Conservation (phyloP, 495 filamentous ascomycete genomes). For the Patellaria atrata region DNA sequence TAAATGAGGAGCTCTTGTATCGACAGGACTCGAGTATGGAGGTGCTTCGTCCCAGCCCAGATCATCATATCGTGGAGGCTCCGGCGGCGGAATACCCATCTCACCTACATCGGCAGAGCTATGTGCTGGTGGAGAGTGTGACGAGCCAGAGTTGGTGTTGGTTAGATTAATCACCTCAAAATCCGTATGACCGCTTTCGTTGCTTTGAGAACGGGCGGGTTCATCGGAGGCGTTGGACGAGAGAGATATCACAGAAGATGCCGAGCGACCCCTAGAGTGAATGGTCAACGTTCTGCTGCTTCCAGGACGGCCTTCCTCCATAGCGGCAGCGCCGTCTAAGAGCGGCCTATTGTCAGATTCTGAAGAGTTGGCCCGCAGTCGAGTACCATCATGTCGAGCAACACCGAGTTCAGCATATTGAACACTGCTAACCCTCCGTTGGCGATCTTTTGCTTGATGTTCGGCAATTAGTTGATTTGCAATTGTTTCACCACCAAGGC, state of each 20-base stretch:
- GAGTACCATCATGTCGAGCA: slow-evolving; percentile 75
- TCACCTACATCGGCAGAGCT: slow-evolving; percentile 11
- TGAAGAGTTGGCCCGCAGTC: slow-evolving; percentile 64
- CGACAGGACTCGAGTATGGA: slow-evolving; percentile 16
- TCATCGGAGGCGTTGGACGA: slow-evolving; percentile 13
- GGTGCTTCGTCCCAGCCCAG: slow-evolving; percentile 12
- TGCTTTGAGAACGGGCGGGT: slow-evolving; percentile 12
- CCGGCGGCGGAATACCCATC: slow-evolving; percentile 13
- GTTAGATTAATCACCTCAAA: slow-evolving; percentile 16
- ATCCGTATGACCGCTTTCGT: slow-evolving; percentile 9
- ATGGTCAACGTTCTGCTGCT: slow-evolving; percentile 16
- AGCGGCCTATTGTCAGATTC: slow-evolving; percentile 66
- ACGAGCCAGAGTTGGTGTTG: no score
- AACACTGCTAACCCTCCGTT: slow-evolving; percentile 66
- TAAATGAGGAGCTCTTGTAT: slow-evolving; percentile 10
- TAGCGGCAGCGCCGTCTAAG: slow-evolving; percentile 53
- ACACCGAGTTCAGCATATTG: slow-evolving; percentile 77
- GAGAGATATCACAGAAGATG: slow-evolving; percentile 19
- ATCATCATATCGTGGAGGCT: slow-evolving; percentile 12
- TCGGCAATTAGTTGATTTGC: slow-evolving; percentile 39
- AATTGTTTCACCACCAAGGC: slow-evolving; percentile 11
- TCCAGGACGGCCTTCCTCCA: slow-evolving; percentile 25
- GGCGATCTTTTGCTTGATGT: slow-evolving; percentile 50
- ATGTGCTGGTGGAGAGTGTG: slow-evolving; percentile 8
- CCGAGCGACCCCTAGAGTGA: slow-evolving; percentile 21